Evolutionary conservation across 2,329 filamentous ascomycete species (phyloP).

Genomic region (Dissoconium aciculare): DNA sequence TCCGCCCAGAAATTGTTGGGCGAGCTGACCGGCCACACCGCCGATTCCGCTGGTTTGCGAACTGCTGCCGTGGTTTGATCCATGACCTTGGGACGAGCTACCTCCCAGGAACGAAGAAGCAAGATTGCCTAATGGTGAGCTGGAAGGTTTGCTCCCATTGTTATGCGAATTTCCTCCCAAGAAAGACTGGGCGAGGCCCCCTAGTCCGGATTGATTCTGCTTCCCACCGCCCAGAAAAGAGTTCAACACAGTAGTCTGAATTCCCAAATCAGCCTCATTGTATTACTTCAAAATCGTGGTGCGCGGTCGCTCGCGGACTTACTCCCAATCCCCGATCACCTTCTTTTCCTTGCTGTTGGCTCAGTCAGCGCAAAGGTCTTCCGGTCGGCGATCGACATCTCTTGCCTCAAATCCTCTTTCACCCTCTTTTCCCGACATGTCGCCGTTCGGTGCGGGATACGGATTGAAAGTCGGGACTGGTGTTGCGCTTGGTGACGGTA

Average conservation of each 20-base stretch:
- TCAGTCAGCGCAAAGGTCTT: too few species aligned
- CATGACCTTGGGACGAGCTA: conserved; percentile 9
- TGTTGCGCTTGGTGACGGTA: conserved; percentile 25
- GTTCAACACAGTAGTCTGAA: conserved; percentile 16
- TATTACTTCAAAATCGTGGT: conserved; percentile 1
- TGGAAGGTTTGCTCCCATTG: conserved; percentile 7
- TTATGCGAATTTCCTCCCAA: conserved; percentile 13
- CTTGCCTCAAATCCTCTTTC: conserved; percentile 5
- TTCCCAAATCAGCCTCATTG: conserved; percentile 7
- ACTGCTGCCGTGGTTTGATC: conserved; percentile 5
- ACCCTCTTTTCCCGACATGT: conserved; percentile 7
- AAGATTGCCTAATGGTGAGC: conserved; percentile 16
- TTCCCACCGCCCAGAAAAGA: conserved; percentile 20
- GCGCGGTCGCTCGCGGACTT: too few species aligned
- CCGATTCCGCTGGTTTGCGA: too few species aligned
- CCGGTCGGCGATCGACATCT: too few species aligned
- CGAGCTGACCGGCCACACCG: conserved; percentile 1
- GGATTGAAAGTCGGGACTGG: conserved; percentile 23
- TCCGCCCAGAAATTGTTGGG: not conserved
- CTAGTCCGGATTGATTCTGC: conserved; percentile 13
- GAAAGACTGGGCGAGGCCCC: conserved; percentile 16
- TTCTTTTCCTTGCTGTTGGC: conserved; percentile 13
- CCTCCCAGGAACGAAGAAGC: conserved; percentile 22
- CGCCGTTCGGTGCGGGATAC: conserved; percentile 19
- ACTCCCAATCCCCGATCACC: conserved; percentile 20